Conservation (phyloP, 2,329 filamentous ascomycete species). For the Claviceps citrina region DNA sequence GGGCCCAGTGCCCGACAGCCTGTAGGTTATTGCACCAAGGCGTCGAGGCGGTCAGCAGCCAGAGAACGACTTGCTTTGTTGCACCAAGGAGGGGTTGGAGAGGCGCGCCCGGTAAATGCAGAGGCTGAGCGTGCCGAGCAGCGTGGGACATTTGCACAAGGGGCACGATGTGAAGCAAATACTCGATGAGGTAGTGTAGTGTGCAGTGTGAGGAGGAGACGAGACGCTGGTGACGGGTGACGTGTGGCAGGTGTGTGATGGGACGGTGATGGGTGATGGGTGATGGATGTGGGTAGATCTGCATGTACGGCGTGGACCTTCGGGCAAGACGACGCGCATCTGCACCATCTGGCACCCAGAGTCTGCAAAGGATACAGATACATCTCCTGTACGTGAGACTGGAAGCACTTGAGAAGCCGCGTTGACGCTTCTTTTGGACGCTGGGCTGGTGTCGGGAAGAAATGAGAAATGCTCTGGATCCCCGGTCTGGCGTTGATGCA, state of each 20-base stretch:
- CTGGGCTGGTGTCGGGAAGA: background rate
- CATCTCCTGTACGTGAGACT: background rate
- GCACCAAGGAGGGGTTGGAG: slow-evolving; percentile 2
- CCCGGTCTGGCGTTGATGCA: too few species aligned
- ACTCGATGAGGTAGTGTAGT: too few species aligned
- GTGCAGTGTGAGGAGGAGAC: too few species aligned
- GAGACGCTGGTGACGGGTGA: too few species aligned
- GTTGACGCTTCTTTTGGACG: too few species aligned
- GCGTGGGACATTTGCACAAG: background rate
- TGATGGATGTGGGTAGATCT: too few species aligned
- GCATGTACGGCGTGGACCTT: background rate
- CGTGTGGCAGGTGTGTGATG: too few species aligned
- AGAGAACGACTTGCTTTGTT: background rate
- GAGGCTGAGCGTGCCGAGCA: background rate
- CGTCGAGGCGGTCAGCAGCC: slow-evolving; percentile 4
- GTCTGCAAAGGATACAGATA: background rate
- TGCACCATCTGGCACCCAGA: background rate
- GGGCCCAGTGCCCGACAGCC: background rate
- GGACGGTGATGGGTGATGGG: too few species aligned
- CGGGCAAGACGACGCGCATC: background rate
- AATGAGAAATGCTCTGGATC: background rate
- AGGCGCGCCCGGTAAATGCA: background rate
- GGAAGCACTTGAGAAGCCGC: background rate
- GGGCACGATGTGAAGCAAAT: background rate
- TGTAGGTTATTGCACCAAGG: background rate